Evolutionary conservation across 768 basidiomycete species (phyloP).

Genomic region (Pisolithus microcarpus): DNA sequence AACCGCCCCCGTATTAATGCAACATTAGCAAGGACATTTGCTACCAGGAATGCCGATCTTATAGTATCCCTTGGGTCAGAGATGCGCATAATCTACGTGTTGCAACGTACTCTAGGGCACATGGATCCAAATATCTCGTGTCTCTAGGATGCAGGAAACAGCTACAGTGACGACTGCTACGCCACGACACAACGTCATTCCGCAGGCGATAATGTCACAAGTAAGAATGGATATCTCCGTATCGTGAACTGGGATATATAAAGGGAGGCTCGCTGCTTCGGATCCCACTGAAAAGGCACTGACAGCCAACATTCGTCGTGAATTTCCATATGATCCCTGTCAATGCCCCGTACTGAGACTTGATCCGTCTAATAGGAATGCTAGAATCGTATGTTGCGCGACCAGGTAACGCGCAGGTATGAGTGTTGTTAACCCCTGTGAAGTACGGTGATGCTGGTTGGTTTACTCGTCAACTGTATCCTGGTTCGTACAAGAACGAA

Average conservation of each 20-base stretch:
- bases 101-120: background rate
- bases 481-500: slow-evolving; percentile 56
- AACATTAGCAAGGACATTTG: slow-evolving; percentile 36
- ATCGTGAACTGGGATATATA: too few relatives aligned
- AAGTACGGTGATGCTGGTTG: slow-evolving; percentile 65
- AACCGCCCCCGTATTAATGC: slow-evolving; percentile 32
- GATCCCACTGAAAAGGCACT: slow-evolving; percentile 40
- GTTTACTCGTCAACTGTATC: slow-evolving; percentile 59
- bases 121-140: background rate
- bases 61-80: slow-evolving; percentile 47
- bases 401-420: background rate
- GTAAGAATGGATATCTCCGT: slow-evolving; percentile 21
- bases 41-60: slow-evolving; percentile 31
- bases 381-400: slow-evolving; percentile 45
- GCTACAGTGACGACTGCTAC: slow-evolving; percentile 58
- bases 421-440: background rate
- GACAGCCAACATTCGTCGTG: slow-evolving; percentile 44
- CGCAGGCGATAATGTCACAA: slow-evolving; percentile 47
- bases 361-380: slow-evolving; percentile 35
- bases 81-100: slow-evolving; percentile 21
- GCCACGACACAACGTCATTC: slow-evolving; percentile 48
- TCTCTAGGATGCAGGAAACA: slow-evolving; percentile 48
- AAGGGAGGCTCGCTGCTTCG: slow-evolving; percentile 11
- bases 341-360: background rate
- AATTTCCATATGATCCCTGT: background rate